These are phyloP conservation scores for Coffea canephora DNA, from an alignment of 257 asterid genomes.

Conservation along the genomic window DNA sequence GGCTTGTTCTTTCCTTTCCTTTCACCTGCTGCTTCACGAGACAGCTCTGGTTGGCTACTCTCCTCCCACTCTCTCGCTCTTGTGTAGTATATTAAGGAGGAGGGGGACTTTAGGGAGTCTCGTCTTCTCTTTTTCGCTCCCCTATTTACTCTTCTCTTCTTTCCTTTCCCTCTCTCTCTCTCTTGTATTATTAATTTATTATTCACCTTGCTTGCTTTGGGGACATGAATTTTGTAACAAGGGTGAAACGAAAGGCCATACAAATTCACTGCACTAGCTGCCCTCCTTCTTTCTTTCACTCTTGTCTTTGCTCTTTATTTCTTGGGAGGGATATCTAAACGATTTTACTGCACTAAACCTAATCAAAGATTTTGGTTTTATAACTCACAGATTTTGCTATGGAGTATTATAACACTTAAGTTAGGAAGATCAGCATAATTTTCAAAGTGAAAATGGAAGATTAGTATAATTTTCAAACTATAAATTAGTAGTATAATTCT, in stretches of 20 bases:
- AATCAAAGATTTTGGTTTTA: too few relatives aligned
- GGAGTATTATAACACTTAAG: too few relatives aligned
- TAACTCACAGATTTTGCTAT: too few relatives aligned
- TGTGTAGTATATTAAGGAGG: neutral
- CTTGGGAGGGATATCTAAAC: neutral
- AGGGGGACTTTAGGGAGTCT: neutral
- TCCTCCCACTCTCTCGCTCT: neutral
- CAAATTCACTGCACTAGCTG: neutral
- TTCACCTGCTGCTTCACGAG: conserved; percentile 48
- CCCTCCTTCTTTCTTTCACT: neutral
- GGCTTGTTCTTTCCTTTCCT: neutral
- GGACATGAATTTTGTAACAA: neutral
- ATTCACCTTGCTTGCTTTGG: neutral
- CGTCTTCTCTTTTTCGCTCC: neutral
- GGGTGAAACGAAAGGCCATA: neutral
- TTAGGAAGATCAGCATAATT: too few relatives aligned
- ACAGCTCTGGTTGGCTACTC: conserved; percentile 15
- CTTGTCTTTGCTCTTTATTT: too few relatives aligned
- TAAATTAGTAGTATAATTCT: too few relatives aligned
- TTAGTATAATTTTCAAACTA: too few relatives aligned
- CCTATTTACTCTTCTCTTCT: neutral
- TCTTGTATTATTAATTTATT: neutral
- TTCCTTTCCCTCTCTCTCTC: neutral
- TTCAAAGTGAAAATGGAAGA: too few relatives aligned
- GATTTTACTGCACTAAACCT: neutral